Conservation (phyloP, 83 land plant species). For the Picea abies region DNA sequence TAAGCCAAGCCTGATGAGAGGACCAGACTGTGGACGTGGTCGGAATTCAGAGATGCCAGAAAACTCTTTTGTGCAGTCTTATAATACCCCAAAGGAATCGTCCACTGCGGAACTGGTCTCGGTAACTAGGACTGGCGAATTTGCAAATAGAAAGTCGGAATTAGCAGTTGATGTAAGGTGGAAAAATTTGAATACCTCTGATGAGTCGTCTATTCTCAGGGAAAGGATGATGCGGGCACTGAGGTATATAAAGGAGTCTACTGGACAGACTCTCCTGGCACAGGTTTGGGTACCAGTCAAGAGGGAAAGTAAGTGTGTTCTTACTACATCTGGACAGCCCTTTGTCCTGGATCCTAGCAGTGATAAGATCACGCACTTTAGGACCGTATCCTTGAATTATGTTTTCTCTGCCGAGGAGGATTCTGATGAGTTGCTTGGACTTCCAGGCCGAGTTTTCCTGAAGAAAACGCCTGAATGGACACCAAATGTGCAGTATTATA, state of each 20-base stretch:
- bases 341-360: constrained; percentile 40
- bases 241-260: constrained; percentile 33
- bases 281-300: constrained; percentile 84
- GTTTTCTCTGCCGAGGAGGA: constrained; percentile 64
- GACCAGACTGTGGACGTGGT: neutral
- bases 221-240: constrained; percentile 43
- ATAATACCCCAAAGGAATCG: neutral
- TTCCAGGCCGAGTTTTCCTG: constrained; percentile 84
- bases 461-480: constrained; percentile 87
- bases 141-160: neutral
- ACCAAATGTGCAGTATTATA: constrained; percentile 81
- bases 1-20: neutral
- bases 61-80: neutral
- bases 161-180: neutral
- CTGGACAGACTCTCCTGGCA: constrained; percentile 42
- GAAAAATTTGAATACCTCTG: neutral
- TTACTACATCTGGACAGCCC: constrained; percentile 79
- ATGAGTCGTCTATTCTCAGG: constrained; percentile 25
- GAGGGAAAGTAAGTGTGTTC: constrained; percentile 41
- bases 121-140: neutral
- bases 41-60: neutral
- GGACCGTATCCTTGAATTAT: constrained; percentile 63
- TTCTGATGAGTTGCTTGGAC: constrained; percentile 40
- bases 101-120: neutral
- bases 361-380: constrained; percentile 45